Evolutionary conservation across 1,139 yeast species (phyloP), one percentile per base, ranked within the genome.

Genomic region (Candida frijolesensis): DNA sequence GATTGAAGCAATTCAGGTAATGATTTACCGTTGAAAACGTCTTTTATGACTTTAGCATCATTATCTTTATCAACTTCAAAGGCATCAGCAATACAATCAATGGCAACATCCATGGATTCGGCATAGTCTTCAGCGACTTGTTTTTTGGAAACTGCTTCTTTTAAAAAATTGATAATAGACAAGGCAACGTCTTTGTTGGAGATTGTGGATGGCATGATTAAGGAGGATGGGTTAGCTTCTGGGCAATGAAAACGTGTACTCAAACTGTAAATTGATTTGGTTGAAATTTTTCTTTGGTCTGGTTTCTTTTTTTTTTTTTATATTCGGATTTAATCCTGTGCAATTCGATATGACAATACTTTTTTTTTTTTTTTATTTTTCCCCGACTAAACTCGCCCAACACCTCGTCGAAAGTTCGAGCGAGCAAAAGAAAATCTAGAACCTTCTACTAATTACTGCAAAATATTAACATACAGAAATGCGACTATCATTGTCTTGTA

Each of bases 71-170:
- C 80, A 33, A 94, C 85, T 51, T 79, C 86, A 67, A 87, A 94
- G 6, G 96, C 92, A 62, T 92, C 98, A 32, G 90, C 83, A 53
- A 94, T 82, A 74, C 97, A 90, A 64, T 89, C 97, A 61, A 91
- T 82, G 57, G 98, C 98, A 47, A 94, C 96, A 58, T 92, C 97
- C 63, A 94, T 79, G n/a, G 97, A 89, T 60, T 94, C 99, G 53
- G 80, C 80, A 63, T 85, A 89, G 59, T 92, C 98, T 57, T 85
- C 88, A 39, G 86, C 73, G 47, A 92, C 80, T 45, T 82, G 79
- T 49, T 89, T 89, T 57, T 81, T 78, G 43, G 78, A 65, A 33
- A 88, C 82, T 8, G 90, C 74, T 22, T 74, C 64, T 60, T 82
- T 80, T 60, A 94, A 79, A 66, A 86, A 92, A 57, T 84, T 82